These are phyloP conservation scores for Aspergillus amoenus DNA, from an alignment of 2,329 filamentous ascomycete species.

Conservation along the genomic window DNA sequence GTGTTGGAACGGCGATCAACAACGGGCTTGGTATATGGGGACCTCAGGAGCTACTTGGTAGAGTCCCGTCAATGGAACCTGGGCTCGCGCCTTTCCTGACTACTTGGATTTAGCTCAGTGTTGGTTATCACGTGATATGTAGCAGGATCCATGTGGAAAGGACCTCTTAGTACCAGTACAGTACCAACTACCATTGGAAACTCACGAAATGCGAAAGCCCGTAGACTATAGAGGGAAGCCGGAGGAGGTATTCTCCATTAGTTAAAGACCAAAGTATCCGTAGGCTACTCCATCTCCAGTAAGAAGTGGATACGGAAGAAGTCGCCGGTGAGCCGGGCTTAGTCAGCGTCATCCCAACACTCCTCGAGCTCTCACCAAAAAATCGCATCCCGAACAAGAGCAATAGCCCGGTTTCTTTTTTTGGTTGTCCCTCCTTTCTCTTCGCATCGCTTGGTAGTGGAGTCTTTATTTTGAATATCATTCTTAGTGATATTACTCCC, in stretches of 20 bases:
- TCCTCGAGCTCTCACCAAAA: slow-evolving; percentile 27
- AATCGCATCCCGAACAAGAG: slow-evolving; percentile 17
- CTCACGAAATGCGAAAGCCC: neutral
- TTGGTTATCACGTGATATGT: neutral
- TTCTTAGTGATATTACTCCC: slow-evolving; percentile 22
- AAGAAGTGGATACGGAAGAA: slow-evolving; percentile 25
- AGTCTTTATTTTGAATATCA: slow-evolving; percentile 12
- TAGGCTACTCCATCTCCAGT: no score
- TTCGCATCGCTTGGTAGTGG: slow-evolving; percentile 9
- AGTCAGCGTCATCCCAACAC: slow-evolving; percentile 38
- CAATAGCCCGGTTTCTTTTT: slow-evolving; percentile 15
- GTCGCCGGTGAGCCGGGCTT: slow-evolving; percentile 37
- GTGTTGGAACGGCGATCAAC: neutral
- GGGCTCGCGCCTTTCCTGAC: neutral
- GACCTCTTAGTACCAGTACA: neutral
- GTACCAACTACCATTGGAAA: neutral
- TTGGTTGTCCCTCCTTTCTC: slow-evolving; percentile 7
- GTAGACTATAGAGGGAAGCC: neutral
- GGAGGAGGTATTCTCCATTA: slow-evolving; percentile 13
- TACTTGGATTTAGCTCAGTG: neutral
- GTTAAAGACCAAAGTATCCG: neutral
- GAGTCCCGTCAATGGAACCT: neutral
- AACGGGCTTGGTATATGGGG: neutral
- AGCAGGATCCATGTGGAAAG: neutral
- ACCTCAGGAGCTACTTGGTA: neutral